Evolutionary conservation across 148 eudicot species (phyloP).

Genomic region (Arctostaphylos glauca): DNA sequence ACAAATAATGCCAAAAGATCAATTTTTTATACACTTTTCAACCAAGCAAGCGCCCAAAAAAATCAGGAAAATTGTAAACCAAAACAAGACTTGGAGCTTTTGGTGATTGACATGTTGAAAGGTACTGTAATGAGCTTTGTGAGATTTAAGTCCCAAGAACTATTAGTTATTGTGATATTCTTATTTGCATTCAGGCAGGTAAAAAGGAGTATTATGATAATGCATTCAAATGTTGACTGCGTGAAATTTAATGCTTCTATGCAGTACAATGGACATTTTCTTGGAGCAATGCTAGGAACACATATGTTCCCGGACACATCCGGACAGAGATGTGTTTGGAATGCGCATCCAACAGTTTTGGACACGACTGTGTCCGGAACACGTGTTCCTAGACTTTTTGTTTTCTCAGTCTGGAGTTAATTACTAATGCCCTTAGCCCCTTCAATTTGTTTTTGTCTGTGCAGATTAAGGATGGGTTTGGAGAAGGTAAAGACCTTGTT

Average conservation of each 20-base stretch:
- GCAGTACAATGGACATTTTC: background rate
- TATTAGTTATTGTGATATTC: background rate
- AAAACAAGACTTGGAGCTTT: background rate
- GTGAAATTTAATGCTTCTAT: background rate
- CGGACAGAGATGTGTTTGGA: no score
- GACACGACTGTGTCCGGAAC: no score
- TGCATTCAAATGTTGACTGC: background rate
- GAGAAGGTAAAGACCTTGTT: conserved; percentile 30
- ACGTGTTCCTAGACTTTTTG: no score
- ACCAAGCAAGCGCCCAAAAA: background rate
- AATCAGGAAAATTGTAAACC: no score
- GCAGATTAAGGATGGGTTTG: conserved; percentile 33
- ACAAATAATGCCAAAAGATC: background rate
- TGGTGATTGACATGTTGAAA: background rate
- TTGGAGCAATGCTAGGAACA: no score
- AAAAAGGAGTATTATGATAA: background rate
- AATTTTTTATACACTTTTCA: background rate
- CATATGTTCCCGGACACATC: no score
- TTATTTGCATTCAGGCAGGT: background rate
- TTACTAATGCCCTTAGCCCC: background rate
- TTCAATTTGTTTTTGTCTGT: background rate
- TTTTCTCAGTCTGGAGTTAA: background rate
- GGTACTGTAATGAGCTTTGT: background rate
- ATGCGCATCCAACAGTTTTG: no score
- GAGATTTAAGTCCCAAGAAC: background rate